Conservation (phyloP, 1,139 yeast species). For the Arxiozyma slooffiae region DNA sequence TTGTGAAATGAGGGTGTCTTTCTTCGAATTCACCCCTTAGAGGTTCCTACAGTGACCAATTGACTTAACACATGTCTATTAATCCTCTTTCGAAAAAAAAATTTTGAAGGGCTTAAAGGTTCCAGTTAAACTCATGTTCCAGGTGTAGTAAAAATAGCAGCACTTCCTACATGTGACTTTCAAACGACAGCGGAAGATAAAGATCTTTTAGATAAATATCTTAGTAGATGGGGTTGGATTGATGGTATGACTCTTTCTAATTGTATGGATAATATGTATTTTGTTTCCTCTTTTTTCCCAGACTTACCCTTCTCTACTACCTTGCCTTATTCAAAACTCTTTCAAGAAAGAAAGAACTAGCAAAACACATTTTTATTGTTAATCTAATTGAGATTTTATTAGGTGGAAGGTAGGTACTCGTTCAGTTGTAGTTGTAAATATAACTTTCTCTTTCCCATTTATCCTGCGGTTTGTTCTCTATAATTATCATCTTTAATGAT, state of each 20-base stretch:
- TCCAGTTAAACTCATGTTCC: slow-evolving; percentile 38
- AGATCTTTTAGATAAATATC: neutral
- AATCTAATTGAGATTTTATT: no score
- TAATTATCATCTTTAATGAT: no score
- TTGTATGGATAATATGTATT: neutral
- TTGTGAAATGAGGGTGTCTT: slow-evolving; percentile 57
- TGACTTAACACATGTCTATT: slow-evolving; percentile 49
- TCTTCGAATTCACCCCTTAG: slow-evolving; percentile 58
- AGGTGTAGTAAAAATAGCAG: slow-evolving; percentile 48
- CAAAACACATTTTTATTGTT: neutral
- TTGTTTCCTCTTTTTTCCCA: neutral
- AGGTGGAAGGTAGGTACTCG: neutral
- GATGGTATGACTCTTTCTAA: neutral
- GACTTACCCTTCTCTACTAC: no score
- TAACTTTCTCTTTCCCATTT: neutral
- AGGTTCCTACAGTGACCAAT: slow-evolving; percentile 63
- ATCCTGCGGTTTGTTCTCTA: neutral
- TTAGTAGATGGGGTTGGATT: neutral
- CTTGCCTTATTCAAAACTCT: neutral
- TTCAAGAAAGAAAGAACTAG: neutral
- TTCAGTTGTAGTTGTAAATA: neutral
- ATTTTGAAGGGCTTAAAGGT: slow-evolving; percentile 34
- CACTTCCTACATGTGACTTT: slow-evolving; percentile 39
- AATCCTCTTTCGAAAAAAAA: slow-evolving; percentile 65
- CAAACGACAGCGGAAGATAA: neutral